Percentiles rank a stretch among this genome's conserved stretches.
Evolutionary conservation across 2,329 filamentous ascomycete species (phyloP).

Genomic region (Periconia sp.): DNA sequence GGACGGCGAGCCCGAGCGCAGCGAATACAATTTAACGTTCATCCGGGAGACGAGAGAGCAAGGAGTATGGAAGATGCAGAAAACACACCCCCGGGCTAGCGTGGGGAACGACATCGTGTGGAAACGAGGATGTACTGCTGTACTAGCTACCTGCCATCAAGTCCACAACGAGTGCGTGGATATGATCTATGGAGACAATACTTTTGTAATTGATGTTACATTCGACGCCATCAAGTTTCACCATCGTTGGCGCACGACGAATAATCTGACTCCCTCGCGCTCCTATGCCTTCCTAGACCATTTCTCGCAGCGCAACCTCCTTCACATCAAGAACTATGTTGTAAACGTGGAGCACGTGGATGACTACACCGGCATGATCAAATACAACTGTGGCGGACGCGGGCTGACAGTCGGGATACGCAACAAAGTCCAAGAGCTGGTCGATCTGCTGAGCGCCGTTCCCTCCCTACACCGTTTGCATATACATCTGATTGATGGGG

Average conservation of each 20-base stretch:
- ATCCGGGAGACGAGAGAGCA: conserved; percentile 24
- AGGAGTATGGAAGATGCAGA: conserved; percentile 33
- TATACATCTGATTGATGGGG: conserved; percentile 35
- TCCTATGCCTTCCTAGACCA: conserved; percentile 46
- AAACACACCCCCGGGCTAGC: conserved; percentile 22
- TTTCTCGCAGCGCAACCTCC: conserved; percentile 45
- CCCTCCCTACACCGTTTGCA: conserved; percentile 27
- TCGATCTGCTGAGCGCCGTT: conserved; percentile 37
- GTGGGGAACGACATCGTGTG: conserved; percentile 44
- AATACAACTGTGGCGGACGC: conserved; percentile 52
- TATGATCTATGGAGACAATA: conserved; percentile 50
- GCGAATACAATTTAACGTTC: conserved; percentile 35
- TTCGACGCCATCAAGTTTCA: conserved; percentile 49
- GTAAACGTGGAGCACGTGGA: conserved; percentile 53
- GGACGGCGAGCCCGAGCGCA: conserved; percentile 15
- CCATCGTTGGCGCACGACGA: conserved; percentile 47
- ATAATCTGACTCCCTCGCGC: conserved; percentile 45
- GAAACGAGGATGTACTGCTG: conserved; percentile 44
- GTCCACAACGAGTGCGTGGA: conserved; percentile 49
- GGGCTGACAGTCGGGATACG: conserved; percentile 48
- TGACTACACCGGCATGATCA: conserved; percentile 54
- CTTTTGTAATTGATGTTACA: conserved; percentile 49
- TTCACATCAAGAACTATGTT: conserved; percentile 45
- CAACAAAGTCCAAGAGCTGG: conserved; percentile 45
- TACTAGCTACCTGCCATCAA: conserved; percentile 45